Evolutionary conservation across 1,284 basidiomycete species (phyloP).

Genomic region (Mycena sp.): DNA sequence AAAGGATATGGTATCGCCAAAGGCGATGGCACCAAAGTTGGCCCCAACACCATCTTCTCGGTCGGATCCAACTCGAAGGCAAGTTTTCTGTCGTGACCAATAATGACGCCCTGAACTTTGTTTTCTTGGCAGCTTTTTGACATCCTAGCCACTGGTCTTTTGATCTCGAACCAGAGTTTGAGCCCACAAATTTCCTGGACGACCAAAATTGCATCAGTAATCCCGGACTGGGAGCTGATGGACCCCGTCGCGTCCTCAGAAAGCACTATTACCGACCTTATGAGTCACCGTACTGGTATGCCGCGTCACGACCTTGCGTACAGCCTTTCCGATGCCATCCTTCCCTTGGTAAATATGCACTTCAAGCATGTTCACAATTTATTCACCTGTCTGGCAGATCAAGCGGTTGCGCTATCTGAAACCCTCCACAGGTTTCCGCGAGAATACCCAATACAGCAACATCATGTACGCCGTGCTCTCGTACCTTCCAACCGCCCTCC

Average conservation of each 20-base stretch:
- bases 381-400: too few species aligned
- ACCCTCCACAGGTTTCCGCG: too few species aligned
- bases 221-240: slow-evolving; percentile 33
- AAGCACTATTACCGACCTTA: slow-evolving; percentile 33
- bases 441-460: too few species aligned
- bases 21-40: slow-evolving; percentile 17
- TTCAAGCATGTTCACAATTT: too few species aligned
- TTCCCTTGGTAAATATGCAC: too few species aligned
- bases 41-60: slow-evolving; percentile 25
- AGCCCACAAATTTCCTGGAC: slow-evolving; percentile 30
- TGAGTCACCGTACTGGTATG: slow-evolving; percentile 37
- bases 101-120: background rate
- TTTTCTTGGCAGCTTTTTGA: slow-evolving; percentile 28
- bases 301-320: slow-evolving; percentile 32
- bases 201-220: slow-evolving; percentile 28
- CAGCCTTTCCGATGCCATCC: background rate
- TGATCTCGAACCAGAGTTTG: slow-evolving; percentile 33
- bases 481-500: too few species aligned
- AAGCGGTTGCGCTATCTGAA: too few species aligned
- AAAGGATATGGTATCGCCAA: slow-evolving; percentile 33
- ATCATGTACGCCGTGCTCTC: too few species aligned
- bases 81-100: background rate
- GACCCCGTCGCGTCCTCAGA: slow-evolving; percentile 31
- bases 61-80: slow-evolving; percentile 33
- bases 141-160: slow-evolving; percentile 28